These are phyloP conservation scores for Colletotrichum costaricense DNA, from an alignment of 2,329 filamentous ascomycete genomes.

Conservation along the genomic window DNA sequence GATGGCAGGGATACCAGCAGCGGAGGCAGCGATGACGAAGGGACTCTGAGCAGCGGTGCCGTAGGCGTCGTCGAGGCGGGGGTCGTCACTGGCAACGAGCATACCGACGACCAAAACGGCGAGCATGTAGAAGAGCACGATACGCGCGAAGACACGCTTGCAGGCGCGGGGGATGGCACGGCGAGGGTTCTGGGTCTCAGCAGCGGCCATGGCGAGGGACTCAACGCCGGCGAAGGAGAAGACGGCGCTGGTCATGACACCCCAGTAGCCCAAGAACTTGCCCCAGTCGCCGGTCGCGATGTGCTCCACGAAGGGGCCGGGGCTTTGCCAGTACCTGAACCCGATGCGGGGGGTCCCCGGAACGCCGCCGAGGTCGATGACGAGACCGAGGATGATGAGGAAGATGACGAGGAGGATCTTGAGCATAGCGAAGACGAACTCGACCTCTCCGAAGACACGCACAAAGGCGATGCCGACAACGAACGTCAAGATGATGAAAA, in stretches of 20 bases:
- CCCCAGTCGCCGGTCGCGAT: constrained; percentile 50
- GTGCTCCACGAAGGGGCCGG: constrained; percentile 70
- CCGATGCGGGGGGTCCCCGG: constrained; percentile 40
- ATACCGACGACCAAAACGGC: constrained; percentile 64
- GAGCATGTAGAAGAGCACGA: constrained; percentile 57
- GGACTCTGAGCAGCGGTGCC: constrained; percentile 62
- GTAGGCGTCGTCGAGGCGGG: constrained; percentile 59
- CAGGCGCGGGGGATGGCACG: constrained; percentile 49
- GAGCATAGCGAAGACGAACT: constrained; percentile 67
- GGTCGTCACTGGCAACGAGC: constrained; percentile 63
- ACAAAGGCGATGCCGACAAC: constrained; percentile 37
- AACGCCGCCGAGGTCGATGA: constrained; percentile 43
- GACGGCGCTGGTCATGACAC: constrained; percentile 40
- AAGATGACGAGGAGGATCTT: constrained; percentile 66
- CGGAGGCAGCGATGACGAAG: constrained; percentile 62
- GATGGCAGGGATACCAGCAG: constrained; percentile 63
- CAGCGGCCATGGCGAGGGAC: constrained; percentile 40
- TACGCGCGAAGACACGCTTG: constrained; percentile 42
- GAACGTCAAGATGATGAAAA: constrained; percentile 38
- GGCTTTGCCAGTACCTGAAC: constrained; percentile 36
- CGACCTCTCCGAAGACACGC: constrained; percentile 62
- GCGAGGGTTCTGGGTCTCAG: constrained; percentile 54
- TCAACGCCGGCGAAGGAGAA: constrained; percentile 42
- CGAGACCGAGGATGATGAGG: constrained; percentile 73
- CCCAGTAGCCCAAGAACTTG: constrained; percentile 45